Evolutionary conservation across 768 basidiomycete species (phyloP).

Genomic region (Scleroderma citrinum): DNA sequence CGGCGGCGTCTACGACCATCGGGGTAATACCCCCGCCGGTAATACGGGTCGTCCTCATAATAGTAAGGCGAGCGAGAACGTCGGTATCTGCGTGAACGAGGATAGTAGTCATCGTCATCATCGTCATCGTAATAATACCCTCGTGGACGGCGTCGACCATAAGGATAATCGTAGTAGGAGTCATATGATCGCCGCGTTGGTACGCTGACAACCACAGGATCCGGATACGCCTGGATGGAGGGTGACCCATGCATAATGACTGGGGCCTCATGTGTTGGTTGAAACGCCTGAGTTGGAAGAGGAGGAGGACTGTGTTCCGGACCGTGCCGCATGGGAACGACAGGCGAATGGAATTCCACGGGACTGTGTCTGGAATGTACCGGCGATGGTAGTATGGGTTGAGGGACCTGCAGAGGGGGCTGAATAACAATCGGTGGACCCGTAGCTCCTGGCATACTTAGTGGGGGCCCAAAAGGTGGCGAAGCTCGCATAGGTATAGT

Average conservation of each 20-base stretch:
- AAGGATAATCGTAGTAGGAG: constrained; percentile 6
- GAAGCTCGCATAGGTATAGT: neutral
- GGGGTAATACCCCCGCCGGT: neutral
- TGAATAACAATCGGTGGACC: constrained; percentile 14
- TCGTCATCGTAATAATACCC: constrained; percentile 3
- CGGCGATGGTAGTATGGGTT: constrained; percentile 10
- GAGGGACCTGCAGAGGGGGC: constrained; percentile 8
- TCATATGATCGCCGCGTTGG: constrained; percentile 9
- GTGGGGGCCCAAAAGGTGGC: neutral
- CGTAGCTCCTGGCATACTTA: constrained; percentile 5
- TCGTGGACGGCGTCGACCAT: constrained; percentile 3
- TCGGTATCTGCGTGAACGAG: neutral
- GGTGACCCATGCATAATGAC: constrained; percentile 13
- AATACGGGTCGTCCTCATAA: neutral
- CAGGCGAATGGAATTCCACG: constrained; percentile 5
- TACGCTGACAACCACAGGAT: constrained; percentile 4
- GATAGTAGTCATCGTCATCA: neutral
- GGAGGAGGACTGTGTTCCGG: constrained; percentile 14
- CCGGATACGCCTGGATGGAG: constrained; percentile 19
- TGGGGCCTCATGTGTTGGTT: neutral
- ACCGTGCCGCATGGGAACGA: constrained; percentile 13
- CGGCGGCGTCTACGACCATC: constrained; percentile 4
- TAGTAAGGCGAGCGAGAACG: neutral
- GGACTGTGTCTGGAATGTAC: constrained; percentile 11
- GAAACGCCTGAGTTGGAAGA: constrained; percentile 6